These are phyloP conservation scores for Lathyrus tuberosus DNA, from an alignment of 306 rosid genomes.

Conservation along the genomic window DNA sequence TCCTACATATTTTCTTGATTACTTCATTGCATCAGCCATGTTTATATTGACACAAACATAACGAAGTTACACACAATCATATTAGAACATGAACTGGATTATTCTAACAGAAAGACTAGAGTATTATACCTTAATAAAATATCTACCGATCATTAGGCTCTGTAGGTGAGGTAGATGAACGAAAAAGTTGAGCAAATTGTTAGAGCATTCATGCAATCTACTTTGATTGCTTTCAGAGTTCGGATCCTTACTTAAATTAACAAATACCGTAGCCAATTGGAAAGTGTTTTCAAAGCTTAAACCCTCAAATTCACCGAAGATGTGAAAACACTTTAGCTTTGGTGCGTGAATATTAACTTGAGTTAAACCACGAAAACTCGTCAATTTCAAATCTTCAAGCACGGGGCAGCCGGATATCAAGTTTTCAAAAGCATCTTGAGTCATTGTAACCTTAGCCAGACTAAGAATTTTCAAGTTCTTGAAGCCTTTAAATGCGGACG, in stretches of 20 bases:
- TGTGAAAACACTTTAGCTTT: constrained; percentile 50
- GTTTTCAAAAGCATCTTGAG: constrained; percentile 53
- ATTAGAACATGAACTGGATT: no score
- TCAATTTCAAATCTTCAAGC: constrained; percentile 56
- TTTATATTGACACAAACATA: no score
- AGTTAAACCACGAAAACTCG: constrained; percentile 51
- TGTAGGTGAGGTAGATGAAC: constrained; percentile 46
- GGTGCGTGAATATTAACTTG: constrained; percentile 56
- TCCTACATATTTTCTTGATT: no score
- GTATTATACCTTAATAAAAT: constrained; percentile 5
- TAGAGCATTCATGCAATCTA: no score
- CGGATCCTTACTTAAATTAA: constrained; percentile 39
- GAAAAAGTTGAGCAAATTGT: background rate
- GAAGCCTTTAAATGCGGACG: background rate
- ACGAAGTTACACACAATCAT: no score
- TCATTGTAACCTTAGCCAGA: constrained; percentile 58
- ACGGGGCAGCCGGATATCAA: constrained; percentile 57
- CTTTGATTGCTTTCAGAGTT: background rate
- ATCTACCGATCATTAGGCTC: constrained; percentile 37
- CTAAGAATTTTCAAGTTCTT: constrained; percentile 21
- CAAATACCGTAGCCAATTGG: constrained; percentile 49
- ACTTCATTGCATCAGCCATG: no score
- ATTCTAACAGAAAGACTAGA: background rate
- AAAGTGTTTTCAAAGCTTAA: constrained; percentile 53
- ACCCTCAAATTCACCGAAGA: constrained; percentile 54